Percentiles rank a stretch among this genome's conserved stretches.
phyloP scores from a whole-genome alignment of 2,329 filamentous ascomycete genomes.

The Teratosphaeria zuluensis region DNA sequence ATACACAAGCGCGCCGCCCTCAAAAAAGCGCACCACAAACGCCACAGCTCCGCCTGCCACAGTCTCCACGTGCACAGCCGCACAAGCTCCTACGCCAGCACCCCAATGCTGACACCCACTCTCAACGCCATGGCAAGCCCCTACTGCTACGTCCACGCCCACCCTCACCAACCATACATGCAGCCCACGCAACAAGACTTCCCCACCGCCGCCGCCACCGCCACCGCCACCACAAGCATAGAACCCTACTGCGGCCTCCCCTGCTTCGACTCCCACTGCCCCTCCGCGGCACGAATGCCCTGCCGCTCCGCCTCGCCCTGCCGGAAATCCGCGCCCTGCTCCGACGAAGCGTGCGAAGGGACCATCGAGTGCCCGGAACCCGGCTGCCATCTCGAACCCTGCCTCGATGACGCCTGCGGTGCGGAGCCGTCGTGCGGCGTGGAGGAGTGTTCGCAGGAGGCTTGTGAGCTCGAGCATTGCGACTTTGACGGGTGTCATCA shows the following conservation, averaged over 20 bases:
- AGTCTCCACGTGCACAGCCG: not conserved
- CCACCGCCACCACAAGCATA: not conserved
- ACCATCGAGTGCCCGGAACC: not conserved
- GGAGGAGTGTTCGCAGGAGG: not conserved
- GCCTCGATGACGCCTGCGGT: not conserved
- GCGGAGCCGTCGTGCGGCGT: conserved; percentile 4
- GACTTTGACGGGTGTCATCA: not conserved
- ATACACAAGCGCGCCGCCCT: conserved; percentile 7
- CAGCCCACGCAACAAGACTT: not conserved
- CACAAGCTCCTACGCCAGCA: not conserved
- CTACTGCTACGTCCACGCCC: not conserved
- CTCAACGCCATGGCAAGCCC: not conserved
- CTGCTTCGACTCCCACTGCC: conserved; percentile 10
- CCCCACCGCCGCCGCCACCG: not conserved
- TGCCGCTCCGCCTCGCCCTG: conserved; percentile 11
- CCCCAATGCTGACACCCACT: conserved; percentile 1
- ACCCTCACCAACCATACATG: not conserved
- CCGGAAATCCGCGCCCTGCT: conserved; percentile 5
- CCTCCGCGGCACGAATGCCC: conserved; percentile 1
- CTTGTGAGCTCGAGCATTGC: conserved; percentile 1
- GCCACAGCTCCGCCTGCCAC: not conserved
- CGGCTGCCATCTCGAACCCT: conserved; percentile 2
- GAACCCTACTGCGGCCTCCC: conserved; percentile 7
- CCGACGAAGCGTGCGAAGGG: not conserved
- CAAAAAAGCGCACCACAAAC: conserved; percentile 4